Evolutionary conservation across 805 yeast genomes (phyloP).

Genomic region (Ogataea salicorniae): DNA sequence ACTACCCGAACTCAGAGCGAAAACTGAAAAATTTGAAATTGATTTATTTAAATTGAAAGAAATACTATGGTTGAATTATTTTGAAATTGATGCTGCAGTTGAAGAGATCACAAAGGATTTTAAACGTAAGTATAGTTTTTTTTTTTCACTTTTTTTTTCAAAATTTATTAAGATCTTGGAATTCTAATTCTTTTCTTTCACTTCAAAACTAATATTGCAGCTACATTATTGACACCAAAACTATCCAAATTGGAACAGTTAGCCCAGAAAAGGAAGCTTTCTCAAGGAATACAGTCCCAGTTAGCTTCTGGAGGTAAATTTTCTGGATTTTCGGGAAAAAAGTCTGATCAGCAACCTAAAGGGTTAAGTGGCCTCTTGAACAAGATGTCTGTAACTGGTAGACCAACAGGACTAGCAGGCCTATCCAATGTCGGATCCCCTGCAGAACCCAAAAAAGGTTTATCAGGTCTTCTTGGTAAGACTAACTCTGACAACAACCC

Average conservation of each 20-base stretch:
- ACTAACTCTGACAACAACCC: not conserved
- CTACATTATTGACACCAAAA: slow-evolving; percentile 7
- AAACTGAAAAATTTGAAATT: slow-evolving; percentile 37
- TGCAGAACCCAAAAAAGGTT: not conserved
- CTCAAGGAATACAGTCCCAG: not conserved
- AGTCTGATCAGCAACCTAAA: not conserved
- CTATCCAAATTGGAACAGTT: slow-evolving; percentile 42
- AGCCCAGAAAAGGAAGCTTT: slow-evolving; percentile 36
- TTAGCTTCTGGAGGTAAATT: not conserved
- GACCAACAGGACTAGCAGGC: not conserved
- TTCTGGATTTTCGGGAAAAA: not conserved
- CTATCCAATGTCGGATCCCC: not conserved
- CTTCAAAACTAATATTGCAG: not conserved
- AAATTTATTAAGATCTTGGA: slow-evolving; percentile 4
- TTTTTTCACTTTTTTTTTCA: not conserved
- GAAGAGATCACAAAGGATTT: slow-evolving; percentile 38
- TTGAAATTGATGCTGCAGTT: slow-evolving; percentile 47
- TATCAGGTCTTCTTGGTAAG: slow-evolving; percentile 1
- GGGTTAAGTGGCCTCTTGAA: not conserved
- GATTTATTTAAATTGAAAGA: slow-evolving; percentile 51
- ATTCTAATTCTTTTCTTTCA: slow-evolving; percentile 12
- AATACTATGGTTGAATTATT: slow-evolving; percentile 54
- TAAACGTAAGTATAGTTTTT: slow-evolving; percentile 23
- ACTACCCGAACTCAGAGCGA: slow-evolving; percentile 39
- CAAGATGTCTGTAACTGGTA: not conserved